Evolutionary conservation across 2,329 filamentous ascomycete species (phyloP), one percentile per base, ranked within the genome.

Genomic region (Byssochlamys sp.): DNA sequence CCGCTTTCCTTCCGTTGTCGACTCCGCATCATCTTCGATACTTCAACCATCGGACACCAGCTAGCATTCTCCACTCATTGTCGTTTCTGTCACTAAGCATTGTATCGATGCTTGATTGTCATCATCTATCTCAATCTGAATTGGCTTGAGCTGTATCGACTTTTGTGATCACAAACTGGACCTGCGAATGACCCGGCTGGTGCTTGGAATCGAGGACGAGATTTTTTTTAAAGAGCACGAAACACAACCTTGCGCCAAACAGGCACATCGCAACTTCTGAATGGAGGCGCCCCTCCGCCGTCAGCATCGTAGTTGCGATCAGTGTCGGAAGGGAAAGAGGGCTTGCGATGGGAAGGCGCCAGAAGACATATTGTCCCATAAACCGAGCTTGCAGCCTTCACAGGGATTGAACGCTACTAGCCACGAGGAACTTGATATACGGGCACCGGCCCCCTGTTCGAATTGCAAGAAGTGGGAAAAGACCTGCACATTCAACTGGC

Each of bases 241-340:
- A 7, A 45, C 14, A 45, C 35, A n/a, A 19, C 14, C 39, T 45
- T 45, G 39, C 19, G 19, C 39, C 39, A 45, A 7, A 6, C 39
- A 7, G 19, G 14, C 19, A 5, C 19, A 24, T 45, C 19, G 5
- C n/a, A 9, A 19, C 39, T 3, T 24, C 39, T 45, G 39, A 45
- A 45, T 45, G 39, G 39, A 45, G 39, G 12, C 39, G 3, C 39
- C 49, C 31, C 35, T 53, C n/a, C 70, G 73, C 52, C 73, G 73
- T 58, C 74, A 77, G 57, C 71, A 76, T 57, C 70, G 75, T 55
- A 77, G 75, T 58, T 78, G 76, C 60, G 76, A 78, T 58, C 75
- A 75, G 57, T 78, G 76, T 60, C 70, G 76, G 26, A 75, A 73
- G 59, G 75, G 76, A 24, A 78, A 78, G 61, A 65, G 75, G 57